A percentile compares a stretch with the other conserved stretches of the same genome.
Evolutionary conservation across 805 yeast genomes (phyloP).

Genomic region (Candida koratica): DNA sequence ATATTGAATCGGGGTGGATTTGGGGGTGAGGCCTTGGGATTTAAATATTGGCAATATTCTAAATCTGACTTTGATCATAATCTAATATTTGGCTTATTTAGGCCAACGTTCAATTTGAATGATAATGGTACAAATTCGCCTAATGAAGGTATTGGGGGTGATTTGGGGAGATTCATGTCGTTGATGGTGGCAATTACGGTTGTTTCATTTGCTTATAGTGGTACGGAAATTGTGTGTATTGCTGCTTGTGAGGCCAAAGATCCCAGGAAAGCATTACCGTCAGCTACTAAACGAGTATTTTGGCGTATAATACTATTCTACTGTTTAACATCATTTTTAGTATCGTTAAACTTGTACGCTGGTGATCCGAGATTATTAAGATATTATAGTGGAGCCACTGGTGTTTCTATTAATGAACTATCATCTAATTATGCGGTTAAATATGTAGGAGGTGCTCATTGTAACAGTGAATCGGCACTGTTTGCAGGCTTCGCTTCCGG

Average conservation of each 20-base stretch:
- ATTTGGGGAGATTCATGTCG: conserved; percentile 57
- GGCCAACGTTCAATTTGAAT: conserved; percentile 66
- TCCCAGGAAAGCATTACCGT: conserved; percentile 72
- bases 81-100: conserved; percentile 63
- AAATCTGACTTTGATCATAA: conserved; percentile 45
- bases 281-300: conserved; percentile 71
- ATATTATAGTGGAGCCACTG: conserved; percentile 41
- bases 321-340: conserved; percentile 60
- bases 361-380: conserved; percentile 73
- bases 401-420: conserved; percentile 21
- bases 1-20: conserved; percentile 60
- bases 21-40: conserved; percentile 49
- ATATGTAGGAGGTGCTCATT: conserved; percentile 35
- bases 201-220: conserved; percentile 73
- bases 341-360: conserved; percentile 68
- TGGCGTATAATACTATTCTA: conserved; percentile 67
- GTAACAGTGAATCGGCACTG: conserved; percentile 21
- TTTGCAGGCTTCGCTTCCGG: conserved; percentile 38
- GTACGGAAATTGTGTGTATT: conserved; percentile 77
- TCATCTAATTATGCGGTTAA: conserved; percentile 26
- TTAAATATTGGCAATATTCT: conserved; percentile 60
- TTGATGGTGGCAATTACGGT: conserved; percentile 57
- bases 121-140: conserved; percentile 50
- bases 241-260: conserved; percentile 85
- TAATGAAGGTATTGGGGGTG: conserved; percentile 55